Base-by-base conservation (phyloP, 306 rosid species). In the Arachis hypogaea region DNA sequence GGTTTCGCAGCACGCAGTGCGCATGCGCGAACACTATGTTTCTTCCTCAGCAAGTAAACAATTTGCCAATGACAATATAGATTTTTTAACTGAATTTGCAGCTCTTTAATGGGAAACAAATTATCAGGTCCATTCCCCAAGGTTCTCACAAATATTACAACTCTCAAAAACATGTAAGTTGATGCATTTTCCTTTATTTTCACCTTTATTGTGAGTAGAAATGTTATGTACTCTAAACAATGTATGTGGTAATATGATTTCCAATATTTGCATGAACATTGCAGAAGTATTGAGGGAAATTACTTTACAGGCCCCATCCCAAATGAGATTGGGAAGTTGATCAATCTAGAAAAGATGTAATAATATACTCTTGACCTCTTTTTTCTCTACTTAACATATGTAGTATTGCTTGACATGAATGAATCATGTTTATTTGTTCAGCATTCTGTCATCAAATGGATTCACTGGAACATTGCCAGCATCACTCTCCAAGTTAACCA, bases 241-340 rank as follows among this genome's bases (percentile, higher is more conserved):
- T 11, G 33, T 30, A 3, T 33, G 46, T 16, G 28, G 77, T 11
- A 72, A 11, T 62, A n/a, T 77, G n/a, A 40, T 33, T 71, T 57
- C 12, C 65, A 69, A 52, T 55, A 59, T 56, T 60, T 78, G 36
- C 64, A 50, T 80, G 65, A 58, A n/a, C 76, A 43, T 71, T 70
- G n/a, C 90, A 91, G 98, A 82, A 89, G 94, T 78, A 85, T 93
- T 2, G 98, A 93, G 86, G 98, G 97, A 68, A 93, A 93, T 78
- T 66, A 9, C 7, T 85, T 89, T 78, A 78, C 85, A 5, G 98
- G 98, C 14, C 68, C 55, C 60, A 83, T 93, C 74, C 97, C 98
- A 44, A 70, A 66, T 0, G 94, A 86, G 75, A 84, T 86, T 44
- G 94, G 87, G 54, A 91, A 88, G 51, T 71, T 91, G 83, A 56